phyloP scores from a whole-genome alignment of 208 protist genomes.

The Naegleria gruberi region DNA sequence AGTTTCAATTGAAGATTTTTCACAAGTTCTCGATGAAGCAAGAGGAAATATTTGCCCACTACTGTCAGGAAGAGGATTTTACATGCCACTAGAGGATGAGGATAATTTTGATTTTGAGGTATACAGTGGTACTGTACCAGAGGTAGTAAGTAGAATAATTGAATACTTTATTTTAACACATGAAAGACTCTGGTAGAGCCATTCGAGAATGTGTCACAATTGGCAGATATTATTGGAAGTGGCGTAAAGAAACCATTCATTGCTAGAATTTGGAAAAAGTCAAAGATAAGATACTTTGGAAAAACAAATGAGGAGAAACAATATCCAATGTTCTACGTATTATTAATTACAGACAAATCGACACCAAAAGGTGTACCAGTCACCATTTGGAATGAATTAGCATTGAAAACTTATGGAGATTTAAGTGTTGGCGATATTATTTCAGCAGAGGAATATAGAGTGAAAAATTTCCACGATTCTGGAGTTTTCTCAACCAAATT shows the following conservation, averaged over 20 bases:
- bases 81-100: neutral
- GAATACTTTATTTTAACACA: neutral
- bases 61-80: neutral
- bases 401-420: neutral
- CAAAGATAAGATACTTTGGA: neutral
- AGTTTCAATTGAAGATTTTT: neutral
- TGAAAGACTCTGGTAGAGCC: neutral
- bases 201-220: neutral
- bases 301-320: neutral
- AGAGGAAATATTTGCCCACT: neutral
- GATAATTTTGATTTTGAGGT: slow-evolving; percentile 9
- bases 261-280: neutral
- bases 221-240: neutral
- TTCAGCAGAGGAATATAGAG: neutral
- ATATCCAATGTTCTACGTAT: neutral
- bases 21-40: neutral
- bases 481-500: neutral
- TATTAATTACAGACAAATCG: neutral
- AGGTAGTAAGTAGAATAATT: neutral
- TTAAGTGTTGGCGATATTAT: neutral
- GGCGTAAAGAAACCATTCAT: neutral
- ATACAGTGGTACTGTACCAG: neutral
- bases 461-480: neutral
- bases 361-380: neutral
- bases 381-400: neutral